Conservation (phyloP, 148 eudicot species). For the Camellia granthamiana region DNA sequence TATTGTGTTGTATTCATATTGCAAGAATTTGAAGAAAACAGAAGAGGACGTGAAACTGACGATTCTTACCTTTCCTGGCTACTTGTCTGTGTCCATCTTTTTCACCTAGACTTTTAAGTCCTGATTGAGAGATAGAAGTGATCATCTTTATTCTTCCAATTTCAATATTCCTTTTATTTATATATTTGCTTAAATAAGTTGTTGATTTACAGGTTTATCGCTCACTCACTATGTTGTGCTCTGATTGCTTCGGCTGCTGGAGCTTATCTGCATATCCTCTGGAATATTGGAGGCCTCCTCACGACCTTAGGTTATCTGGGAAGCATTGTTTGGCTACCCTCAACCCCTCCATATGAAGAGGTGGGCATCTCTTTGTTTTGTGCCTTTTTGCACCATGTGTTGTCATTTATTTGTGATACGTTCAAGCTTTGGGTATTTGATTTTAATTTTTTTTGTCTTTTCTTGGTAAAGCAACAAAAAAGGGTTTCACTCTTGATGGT, state of each 20-base stretch:
- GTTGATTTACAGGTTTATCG: too few relatives aligned
- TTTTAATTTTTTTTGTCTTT: neutral
- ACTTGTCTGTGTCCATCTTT: too few relatives aligned
- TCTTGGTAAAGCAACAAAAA: constrained; percentile 46
- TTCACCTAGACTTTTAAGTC: neutral
- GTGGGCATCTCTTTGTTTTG: constrained; percentile 25
- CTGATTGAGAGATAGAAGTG: neutral
- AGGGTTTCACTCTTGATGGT: constrained; percentile 66
- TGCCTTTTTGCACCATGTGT: neutral
- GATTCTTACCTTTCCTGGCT: too few relatives aligned
- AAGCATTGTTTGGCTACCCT: too few relatives aligned
- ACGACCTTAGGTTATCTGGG: too few relatives aligned
- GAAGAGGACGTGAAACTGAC: too few relatives aligned
- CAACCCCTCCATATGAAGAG: constrained; percentile 35
- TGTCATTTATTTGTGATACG: neutral
- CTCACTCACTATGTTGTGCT: too few relatives aligned
- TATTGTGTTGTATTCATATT: neutral
- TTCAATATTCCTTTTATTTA: constrained; percentile 24
- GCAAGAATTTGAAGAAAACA: neutral
- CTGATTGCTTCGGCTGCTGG: too few relatives aligned
- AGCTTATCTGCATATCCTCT: too few relatives aligned
- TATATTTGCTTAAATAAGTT: too few relatives aligned
- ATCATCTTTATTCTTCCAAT: neutral
- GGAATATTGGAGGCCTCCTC: too few relatives aligned
- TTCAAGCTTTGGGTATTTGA: neutral